Evolutionary conservation across 768 basidiomycete species (phyloP).

Genomic region (Mycena belliarum): DNA sequence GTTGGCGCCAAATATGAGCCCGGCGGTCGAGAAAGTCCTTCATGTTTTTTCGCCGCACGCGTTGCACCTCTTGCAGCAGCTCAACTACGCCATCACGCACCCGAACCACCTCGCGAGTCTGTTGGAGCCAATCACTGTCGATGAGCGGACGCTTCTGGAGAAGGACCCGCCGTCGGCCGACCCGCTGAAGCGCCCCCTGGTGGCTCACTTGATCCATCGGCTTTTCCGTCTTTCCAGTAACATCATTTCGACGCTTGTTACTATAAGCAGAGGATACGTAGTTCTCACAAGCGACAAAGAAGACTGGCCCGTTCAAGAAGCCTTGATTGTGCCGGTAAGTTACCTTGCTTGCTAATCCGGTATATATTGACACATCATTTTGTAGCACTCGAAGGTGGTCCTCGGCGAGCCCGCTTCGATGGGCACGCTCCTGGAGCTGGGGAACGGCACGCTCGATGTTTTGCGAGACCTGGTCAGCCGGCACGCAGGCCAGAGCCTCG

Average conservation of each 20-base stretch:
- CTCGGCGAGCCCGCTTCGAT: constrained; percentile 80
- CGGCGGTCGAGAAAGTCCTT: constrained; percentile 63
- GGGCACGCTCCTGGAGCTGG: constrained; percentile 86
- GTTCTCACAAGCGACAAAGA: constrained; percentile 65
- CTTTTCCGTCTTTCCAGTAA: constrained; percentile 72
- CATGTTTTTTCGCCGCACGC: constrained; percentile 68
- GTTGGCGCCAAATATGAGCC: constrained; percentile 43
- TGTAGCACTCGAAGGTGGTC: constrained; percentile 83
- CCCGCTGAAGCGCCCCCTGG: constrained; percentile 67
- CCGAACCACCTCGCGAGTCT: constrained; percentile 85
- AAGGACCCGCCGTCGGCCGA: constrained; percentile 65
- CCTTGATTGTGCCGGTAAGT: constrained; percentile 72
- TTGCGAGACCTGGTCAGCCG: constrained; percentile 65
- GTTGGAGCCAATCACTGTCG: constrained; percentile 75
- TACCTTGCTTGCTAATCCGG: no score
- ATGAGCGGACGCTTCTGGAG: constrained; percentile 71
- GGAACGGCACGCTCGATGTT: constrained; percentile 74
- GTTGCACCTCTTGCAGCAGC: constrained; percentile 75
- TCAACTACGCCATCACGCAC: constrained; percentile 90
- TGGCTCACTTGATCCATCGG: constrained; percentile 69
- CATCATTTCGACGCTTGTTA: constrained; percentile 67
- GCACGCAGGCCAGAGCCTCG: constrained; percentile 58
- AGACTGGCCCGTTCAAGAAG: constrained; percentile 72
- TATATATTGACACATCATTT: not conserved
- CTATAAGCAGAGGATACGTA: constrained; percentile 67